Evolutionary conservation across 306 rosid genomes (phyloP).

Genomic region (Fragaria vesca): DNA sequence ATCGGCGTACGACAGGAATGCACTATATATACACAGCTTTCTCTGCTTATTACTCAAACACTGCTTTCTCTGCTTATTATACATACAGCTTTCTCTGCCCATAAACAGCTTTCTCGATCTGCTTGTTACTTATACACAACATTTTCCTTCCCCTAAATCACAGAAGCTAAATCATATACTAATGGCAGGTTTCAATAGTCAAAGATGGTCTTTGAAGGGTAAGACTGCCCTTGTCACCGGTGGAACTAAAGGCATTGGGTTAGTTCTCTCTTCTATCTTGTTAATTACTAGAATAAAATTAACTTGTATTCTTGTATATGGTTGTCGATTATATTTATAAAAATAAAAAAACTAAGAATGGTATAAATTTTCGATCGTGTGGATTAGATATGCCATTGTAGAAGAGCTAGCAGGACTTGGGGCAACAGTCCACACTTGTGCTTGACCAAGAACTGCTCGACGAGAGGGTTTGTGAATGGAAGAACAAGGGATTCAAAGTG

Average conservation of each 20-base stretch:
- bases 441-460: conserved; percentile 28
- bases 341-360: no score
- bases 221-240: conserved; percentile 52
- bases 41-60: no score
- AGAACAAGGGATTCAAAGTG: conserved; percentile 36
- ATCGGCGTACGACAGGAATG: neutral
- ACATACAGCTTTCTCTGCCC: neutral
- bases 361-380: no score
- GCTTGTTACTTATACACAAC: no score
- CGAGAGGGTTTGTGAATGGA: conserved; percentile 38
- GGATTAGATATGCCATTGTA: conserved; percentile 37
- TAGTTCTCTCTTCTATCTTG: neutral
- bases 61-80: no score
- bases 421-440: conserved; percentile 42
- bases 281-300: no score
- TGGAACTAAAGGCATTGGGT: conserved; percentile 48
- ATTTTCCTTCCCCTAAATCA: no score
- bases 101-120: no score
- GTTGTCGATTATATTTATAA: no score
- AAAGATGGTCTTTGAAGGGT: conserved; percentile 54
- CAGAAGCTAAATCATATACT: neutral
- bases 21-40: neutral
- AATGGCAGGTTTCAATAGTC: conserved; percentile 15
- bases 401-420: conserved; percentile 52
- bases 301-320: no score